Evolutionary conservation across 108 stramenopile genomes (phyloP).

Genomic region (Conticribra guillardii): DNA sequence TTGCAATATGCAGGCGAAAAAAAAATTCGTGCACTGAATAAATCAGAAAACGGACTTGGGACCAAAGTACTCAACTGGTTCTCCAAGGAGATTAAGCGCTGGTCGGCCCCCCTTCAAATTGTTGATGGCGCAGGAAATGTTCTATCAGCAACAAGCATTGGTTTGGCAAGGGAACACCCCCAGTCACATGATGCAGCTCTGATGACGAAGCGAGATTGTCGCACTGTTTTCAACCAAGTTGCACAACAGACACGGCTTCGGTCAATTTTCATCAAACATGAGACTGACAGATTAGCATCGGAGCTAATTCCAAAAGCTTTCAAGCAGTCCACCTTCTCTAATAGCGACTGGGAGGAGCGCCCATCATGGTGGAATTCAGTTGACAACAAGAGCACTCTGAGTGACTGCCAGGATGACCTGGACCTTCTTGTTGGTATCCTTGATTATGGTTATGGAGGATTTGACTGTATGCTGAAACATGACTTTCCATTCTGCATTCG

Average conservation of each 20-base stretch:
- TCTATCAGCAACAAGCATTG: conserved; percentile 53
- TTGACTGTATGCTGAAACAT: conserved; percentile 41
- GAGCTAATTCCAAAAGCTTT: conserved; percentile 50
- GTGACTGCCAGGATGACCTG: conserved; percentile 47
- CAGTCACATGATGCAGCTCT: conserved; percentile 56
- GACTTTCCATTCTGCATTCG: conserved; percentile 42
- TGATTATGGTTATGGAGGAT: conserved; percentile 55
- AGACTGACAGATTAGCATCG: conserved; percentile 34
- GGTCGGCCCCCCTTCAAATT: conserved; percentile 47
- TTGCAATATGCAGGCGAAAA: conserved; percentile 46
- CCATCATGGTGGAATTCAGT: conserved; percentile 70
- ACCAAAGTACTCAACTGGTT: conserved; percentile 72
- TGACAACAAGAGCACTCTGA: conserved; percentile 1
- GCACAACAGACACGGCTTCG: conserved; percentile 71
- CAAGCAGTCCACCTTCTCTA: conserved; percentile 46
- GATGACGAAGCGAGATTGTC: conserved; percentile 66
- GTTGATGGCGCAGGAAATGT: conserved; percentile 61
- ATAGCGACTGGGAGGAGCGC: conserved; percentile 64
- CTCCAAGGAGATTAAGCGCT: conserved; percentile 52
- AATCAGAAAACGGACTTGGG: conserved; percentile 73
- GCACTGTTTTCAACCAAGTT: conserved; percentile 69
- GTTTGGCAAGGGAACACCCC: conserved; percentile 51
- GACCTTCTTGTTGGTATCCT: conserved; percentile 53
- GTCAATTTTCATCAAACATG: conserved; percentile 58
- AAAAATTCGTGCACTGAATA: conserved; percentile 43